Evolutionary conservation across 2,329 filamentous ascomycete species (phyloP).

Genomic region (Hymenoscyphus scutula): DNA sequence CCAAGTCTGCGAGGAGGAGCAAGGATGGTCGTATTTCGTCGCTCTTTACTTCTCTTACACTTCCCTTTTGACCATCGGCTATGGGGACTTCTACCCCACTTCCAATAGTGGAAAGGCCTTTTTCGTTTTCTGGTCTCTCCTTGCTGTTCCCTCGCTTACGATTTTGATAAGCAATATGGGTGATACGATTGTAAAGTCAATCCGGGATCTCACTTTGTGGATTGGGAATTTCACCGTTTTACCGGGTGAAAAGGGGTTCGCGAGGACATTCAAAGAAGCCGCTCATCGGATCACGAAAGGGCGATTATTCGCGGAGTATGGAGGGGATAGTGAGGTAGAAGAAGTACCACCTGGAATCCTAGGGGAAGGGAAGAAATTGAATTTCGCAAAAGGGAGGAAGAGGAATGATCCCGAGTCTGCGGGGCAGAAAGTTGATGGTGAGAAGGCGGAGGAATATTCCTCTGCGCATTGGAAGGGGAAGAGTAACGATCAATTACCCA

Average conservation of each 20-base stretch:
- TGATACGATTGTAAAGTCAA: slow-evolving; percentile 71
- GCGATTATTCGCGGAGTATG: slow-evolving; percentile 41
- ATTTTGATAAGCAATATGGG: slow-evolving; percentile 81
- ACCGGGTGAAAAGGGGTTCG: slow-evolving; percentile 53
- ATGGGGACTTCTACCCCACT: slow-evolving; percentile 75
- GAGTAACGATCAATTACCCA: slow-evolving; percentile 33
- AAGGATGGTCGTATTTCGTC: slow-evolving; percentile 72
- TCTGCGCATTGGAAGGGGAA: slow-evolving; percentile 19
- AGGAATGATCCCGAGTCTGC: slow-evolving; percentile 29
- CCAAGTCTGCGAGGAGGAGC: slow-evolving; percentile 47
- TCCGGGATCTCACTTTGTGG: slow-evolving; percentile 54
- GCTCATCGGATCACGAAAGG: slow-evolving; percentile 45
- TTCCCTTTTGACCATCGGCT: slow-evolving; percentile 80
- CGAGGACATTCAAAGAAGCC: slow-evolving; percentile 45
- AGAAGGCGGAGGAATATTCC: slow-evolving; percentile 19
- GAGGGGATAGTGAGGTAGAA: slow-evolving; percentile 31
- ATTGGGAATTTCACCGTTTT: slow-evolving; percentile 60
- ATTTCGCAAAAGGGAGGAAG: slow-evolving; percentile 21
- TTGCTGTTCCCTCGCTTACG: slow-evolving; percentile 85
- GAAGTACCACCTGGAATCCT: slow-evolving; percentile 44
- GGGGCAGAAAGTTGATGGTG: slow-evolving; percentile 15
- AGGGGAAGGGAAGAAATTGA: slow-evolving; percentile 32
- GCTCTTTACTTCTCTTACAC: slow-evolving; percentile 85
- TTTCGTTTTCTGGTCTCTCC: slow-evolving; percentile 89
- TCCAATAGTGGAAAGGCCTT: slow-evolving; percentile 78